Evolutionary conservation across 768 basidiomycete species (phyloP), one percentile per base, ranked within the genome.

Genomic region (Naganishia onofrii): DNA sequence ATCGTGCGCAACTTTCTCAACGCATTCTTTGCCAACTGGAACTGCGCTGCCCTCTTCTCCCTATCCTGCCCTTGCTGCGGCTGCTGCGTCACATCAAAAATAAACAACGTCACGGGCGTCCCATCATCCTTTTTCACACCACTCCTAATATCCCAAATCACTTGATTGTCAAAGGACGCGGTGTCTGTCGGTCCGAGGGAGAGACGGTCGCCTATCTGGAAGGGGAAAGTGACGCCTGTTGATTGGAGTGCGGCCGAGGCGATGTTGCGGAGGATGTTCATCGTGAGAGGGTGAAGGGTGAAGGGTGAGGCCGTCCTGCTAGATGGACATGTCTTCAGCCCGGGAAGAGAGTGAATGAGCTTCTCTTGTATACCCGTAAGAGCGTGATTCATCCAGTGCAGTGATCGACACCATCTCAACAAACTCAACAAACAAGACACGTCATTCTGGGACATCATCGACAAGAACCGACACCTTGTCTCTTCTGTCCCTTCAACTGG

Each of bases 91-190:
- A 76, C 74, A 76, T 94, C 92, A 76, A 93, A 98, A 77, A 92
- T 90, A 81, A 99, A 99, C 48, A 99, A 85, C 0, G 95, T 96
- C 5, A 96, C 88, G 15, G 83, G 84, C 58, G 86, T 88, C 17
- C 87, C 87, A 78, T 97, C 96, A 76, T 98, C 96, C 82, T 90
- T 86, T 83, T 93, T 96, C 29, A 87, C 89, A 34, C 87, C 96
- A 74, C 95, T 91, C 76, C 92, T 89, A 9, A 97, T 83, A 32
- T 84, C 88, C 87, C 93, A 99, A 42, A 93, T 87, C 0, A 87
- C 86, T 69, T 87, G 81, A n/a, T 80, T 81, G n/a, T 86, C 91
- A 68, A 87, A 84, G 26, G 87, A 85, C 5, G 85, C 79, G 4
- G 42, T 28, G 15, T 63, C 42, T 7, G 10, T 19, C 3, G 60